phyloP scores from a whole-genome alignment of 306 rosid species.

The Vigna radiata region DNA sequence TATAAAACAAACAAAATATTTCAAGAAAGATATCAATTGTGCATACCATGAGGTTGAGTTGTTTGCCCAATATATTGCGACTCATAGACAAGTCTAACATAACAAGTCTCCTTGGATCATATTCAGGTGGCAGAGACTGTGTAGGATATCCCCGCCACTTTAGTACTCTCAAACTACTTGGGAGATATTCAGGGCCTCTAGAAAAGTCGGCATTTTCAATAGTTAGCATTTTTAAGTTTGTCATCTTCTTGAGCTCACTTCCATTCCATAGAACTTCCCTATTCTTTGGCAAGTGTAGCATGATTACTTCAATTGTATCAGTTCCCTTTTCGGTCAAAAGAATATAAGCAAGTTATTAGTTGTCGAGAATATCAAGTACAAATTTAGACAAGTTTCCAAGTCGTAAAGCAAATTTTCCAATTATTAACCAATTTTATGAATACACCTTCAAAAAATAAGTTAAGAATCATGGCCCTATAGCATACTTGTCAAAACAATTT shows the following conservation, averaged over 20 bases:
- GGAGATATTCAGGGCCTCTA: conserved; percentile 14
- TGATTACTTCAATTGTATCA: not conserved
- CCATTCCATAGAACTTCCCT: conserved; percentile 32
- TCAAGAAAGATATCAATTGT: not conserved
- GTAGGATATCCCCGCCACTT: conserved; percentile 31
- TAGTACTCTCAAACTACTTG: conserved; percentile 28
- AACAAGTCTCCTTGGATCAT: conserved; percentile 16
- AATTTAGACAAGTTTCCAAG: conserved; percentile 2
- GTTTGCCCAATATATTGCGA: not conserved
- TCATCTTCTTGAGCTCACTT: conserved; percentile 36
- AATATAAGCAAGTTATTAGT: not conserved
- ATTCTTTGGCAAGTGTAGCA: conserved; percentile 14
- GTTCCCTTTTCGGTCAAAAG: conserved; percentile 32
- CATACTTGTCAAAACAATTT: not conserved
- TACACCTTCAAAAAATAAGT: not conserved
- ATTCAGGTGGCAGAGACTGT: conserved; percentile 20
- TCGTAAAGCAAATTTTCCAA: not conserved
- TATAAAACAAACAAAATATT: not conserved
- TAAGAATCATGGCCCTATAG: not conserved
- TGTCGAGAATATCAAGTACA: not conserved
- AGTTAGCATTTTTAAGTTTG: conserved; percentile 26
- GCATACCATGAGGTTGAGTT: conserved; percentile 11
- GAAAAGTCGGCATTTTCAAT: conserved; percentile 27
- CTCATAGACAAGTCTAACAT: conserved; percentile 29
- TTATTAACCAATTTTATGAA: not conserved